Evolutionary conservation across 352 stramenopile genomes (phyloP).

Genomic region (Globisporangium acanthophoron): DNA sequence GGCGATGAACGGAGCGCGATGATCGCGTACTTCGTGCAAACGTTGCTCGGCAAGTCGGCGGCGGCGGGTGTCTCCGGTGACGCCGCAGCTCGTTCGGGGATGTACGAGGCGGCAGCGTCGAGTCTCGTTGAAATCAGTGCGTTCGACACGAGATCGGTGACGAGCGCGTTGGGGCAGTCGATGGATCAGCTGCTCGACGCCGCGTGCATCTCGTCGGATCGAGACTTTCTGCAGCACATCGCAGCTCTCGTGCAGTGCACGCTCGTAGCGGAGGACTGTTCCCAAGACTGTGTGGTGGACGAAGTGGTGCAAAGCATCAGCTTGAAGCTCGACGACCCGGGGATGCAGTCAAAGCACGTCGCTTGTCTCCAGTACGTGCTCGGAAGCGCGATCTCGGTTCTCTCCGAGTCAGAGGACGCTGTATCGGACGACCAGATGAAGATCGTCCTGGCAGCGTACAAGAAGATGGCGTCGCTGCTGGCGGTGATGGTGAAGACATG

Average conservation of each 20-base stretch:
- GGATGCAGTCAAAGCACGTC: slow-evolving; percentile 5
- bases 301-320: slow-evolving; percentile 18
- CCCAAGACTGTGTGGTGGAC: slow-evolving; percentile 13
- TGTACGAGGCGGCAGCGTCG: slow-evolving; percentile 33
- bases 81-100: not conserved
- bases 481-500: slow-evolving; percentile 18
- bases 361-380: slow-evolving; percentile 30
- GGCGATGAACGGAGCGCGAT: slow-evolving; percentile 22
- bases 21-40: slow-evolving; percentile 46
- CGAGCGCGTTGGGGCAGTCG: slow-evolving; percentile 16
- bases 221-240: slow-evolving; percentile 32
- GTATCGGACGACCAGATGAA: slow-evolving; percentile 14
- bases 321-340: slow-evolving; percentile 14
- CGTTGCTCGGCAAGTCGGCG: slow-evolving; percentile 21
- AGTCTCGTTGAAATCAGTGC: slow-evolving; percentile 29
- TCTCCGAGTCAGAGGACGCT: slow-evolving; percentile 11
- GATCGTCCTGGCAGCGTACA: slow-evolving; percentile 21
- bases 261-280: slow-evolving; percentile 17
- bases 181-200: slow-evolving; percentile 20
- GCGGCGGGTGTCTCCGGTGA: not conserved
- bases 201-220: slow-evolving; percentile 20
- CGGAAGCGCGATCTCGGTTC: slow-evolving; percentile 24
- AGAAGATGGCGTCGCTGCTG: slow-evolving; percentile 23
- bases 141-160: slow-evolving; percentile 24
- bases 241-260: slow-evolving; percentile 22